phyloP scores from a whole-genome alignment of 2,329 filamentous ascomycete genomes.

The Pseudocercospora cruenta region DNA sequence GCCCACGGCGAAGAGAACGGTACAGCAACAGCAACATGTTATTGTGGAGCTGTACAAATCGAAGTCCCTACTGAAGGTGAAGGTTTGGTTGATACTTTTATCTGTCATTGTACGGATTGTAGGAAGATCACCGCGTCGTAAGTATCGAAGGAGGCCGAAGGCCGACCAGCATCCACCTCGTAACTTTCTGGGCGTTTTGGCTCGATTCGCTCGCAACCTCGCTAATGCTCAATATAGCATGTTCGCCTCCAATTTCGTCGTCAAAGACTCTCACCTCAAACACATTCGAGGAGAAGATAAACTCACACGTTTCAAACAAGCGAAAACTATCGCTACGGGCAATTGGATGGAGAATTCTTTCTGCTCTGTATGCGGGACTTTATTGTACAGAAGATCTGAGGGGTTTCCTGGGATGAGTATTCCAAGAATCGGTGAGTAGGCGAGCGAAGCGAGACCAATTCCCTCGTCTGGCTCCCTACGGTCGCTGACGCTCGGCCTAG shows the following conservation, averaged over 20 bases:
- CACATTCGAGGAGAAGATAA: constrained; percentile 58
- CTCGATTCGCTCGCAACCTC: background rate
- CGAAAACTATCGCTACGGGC: constrained; percentile 51
- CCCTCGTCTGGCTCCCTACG: background rate
- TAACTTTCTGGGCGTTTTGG: too few species aligned
- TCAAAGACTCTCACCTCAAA: constrained; percentile 50
- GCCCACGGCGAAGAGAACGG: constrained; percentile 21
- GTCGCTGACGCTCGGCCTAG: constrained; percentile 41
- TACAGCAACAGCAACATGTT: constrained; percentile 61
- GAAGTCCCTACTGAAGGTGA: constrained; percentile 52
- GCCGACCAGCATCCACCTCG: too few species aligned
- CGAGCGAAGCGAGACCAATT: background rate
- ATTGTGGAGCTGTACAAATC: constrained; percentile 61
- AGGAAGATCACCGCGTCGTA: constrained; percentile 58
- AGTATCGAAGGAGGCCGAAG: background rate
- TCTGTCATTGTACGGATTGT: constrained; percentile 65
- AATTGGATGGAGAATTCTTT: constrained; percentile 65
- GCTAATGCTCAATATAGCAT: too few species aligned
- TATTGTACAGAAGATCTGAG: constrained; percentile 58
- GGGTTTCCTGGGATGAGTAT: background rate
- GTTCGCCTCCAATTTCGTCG: constrained; percentile 63
- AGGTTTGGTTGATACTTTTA: constrained; percentile 54
- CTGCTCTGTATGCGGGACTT: constrained; percentile 61
- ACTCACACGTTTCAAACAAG: constrained; percentile 53
- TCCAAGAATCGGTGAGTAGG: background rate